A percentile compares a stretch with the other conserved stretches of the same genome.
Conservation (phyloP, 2,329 filamentous ascomycete species). For the Volutella citrinella region DNA sequence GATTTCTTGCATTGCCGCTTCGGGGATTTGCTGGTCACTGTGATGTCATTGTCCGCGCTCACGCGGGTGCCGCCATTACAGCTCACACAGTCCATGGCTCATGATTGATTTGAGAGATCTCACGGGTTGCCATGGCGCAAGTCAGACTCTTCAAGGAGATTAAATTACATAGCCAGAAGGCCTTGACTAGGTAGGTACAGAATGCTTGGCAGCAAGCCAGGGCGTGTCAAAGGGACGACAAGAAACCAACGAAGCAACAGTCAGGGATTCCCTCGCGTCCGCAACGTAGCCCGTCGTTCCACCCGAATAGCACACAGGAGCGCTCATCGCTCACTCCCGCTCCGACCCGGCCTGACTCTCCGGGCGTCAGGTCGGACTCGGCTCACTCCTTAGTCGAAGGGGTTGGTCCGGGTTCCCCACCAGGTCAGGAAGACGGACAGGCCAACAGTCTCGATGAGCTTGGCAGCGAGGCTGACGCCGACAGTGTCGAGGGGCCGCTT, state of each 20-base stretch:
- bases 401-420: constrained; percentile 96
- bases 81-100: too few species aligned
- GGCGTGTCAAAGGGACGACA: background rate
- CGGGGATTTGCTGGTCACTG: too few species aligned
- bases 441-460: constrained; percentile 89
- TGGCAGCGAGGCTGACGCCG: constrained; percentile 78
- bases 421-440: constrained; percentile 90
- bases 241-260: background rate
- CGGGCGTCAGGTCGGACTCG: too few species aligned
- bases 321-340: too few species aligned
- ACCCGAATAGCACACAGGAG: constrained; percentile 18
- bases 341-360: too few species aligned
- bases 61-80: too few species aligned
- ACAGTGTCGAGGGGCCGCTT: constrained; percentile 90
- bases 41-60: background rate
- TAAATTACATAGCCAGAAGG: constrained; percentile 3
- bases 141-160: too few species aligned
- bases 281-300: constrained; percentile 10
- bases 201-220: too few species aligned
- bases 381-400: constrained; percentile 72
- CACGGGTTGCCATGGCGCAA: too few species aligned
- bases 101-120: too few species aligned
- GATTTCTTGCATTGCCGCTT: too few species aligned
- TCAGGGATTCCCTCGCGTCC: background rate
- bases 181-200: background rate